Base-by-base conservation (phyloP, 495 filamentous ascomycete species). In the Xanthoparmelia taractica region DNA sequence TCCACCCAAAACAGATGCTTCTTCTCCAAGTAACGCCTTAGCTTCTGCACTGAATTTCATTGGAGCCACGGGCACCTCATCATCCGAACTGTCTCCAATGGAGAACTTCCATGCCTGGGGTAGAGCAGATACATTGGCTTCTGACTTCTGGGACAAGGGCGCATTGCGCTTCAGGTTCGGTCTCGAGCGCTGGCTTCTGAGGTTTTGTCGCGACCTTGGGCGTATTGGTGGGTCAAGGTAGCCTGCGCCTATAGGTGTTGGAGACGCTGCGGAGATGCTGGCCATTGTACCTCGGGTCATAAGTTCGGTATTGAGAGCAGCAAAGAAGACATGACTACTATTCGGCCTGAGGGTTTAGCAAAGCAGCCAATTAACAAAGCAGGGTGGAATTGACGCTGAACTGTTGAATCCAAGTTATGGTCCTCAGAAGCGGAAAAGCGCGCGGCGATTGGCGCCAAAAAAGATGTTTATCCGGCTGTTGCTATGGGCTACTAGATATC, bases 1-100 rank as follows among this genome's bases (percentile, higher is more conserved):
- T 34, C 73, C 74, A 29, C 78, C 79, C 20, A 76, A 65, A 47
- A 73, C 63, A 60, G 81, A 72, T 17, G 81, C 82, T 57, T 84
- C 83, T 66, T 86, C 86, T 61, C 87, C 84, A 10, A 92, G 76
- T 17, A 92, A 75, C 29, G 87, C 88, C 68, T 90, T 91, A 12
- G 88, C 89, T 41, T 88, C 80, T 40, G 89, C 89, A 68, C 88
- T 91, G 68, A 91, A 85, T 72, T 88, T 90, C 73, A 90, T 88
- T 63, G 88, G 88, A 11, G 61, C 54, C 31, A 85, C 78, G 27
- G 82, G 83, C 11, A 82, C 78, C 66, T 87, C 85, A 63, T 91
- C 88, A 68, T 92, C 89, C 23, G 88, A 91, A 75, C 87, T 91
- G 68, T 92, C 88, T 11, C 79, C 80, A 6, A 73, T 69, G 20